These are phyloP conservation scores for Desmodesmus armatus DNA, from an alignment of 139 green algal species.

Conservation along the genomic window DNA sequence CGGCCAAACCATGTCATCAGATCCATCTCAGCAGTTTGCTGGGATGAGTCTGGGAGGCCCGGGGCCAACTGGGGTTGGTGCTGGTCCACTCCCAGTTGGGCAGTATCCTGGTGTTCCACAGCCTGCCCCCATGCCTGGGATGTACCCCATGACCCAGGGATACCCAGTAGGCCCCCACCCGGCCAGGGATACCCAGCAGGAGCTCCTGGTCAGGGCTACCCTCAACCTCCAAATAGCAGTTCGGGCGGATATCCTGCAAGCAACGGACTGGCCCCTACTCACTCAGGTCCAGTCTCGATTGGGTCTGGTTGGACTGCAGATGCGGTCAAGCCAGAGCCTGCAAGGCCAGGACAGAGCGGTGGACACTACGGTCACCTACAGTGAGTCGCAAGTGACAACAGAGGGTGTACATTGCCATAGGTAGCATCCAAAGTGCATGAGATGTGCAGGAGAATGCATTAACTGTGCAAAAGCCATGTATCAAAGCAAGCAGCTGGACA, in stretches of 20 bases:
- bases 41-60: too few relatives aligned
- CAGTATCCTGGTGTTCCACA: conserved; percentile 1
- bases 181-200: neutral
- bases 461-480: too few relatives aligned
- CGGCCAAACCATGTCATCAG: too few relatives aligned
- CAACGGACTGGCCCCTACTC: neutral
- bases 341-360: conserved; percentile 7
- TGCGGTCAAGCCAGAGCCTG: neutral
- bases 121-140: neutral
- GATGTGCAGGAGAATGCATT: too few relatives aligned
- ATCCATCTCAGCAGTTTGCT: too few relatives aligned
- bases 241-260: neutral
- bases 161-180: neutral
- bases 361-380: conserved; percentile 35
- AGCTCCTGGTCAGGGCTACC: neutral
- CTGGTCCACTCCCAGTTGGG: too few relatives aligned
- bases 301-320: conserved; percentile 37
- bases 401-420: neutral
- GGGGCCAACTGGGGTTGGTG: too few relatives aligned
- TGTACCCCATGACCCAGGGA: neutral
- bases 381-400: neutral
- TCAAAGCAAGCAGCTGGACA: too few relatives aligned
- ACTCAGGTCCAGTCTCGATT: too few relatives aligned
- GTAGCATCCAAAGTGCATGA: neutral
- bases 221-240: too few relatives aligned